A percentile compares a stretch with the other conserved stretches of the same genome.
Evolutionary conservation across 2,329 filamentous ascomycete species (phyloP).

Genomic region (Acrocalymma vagum): DNA sequence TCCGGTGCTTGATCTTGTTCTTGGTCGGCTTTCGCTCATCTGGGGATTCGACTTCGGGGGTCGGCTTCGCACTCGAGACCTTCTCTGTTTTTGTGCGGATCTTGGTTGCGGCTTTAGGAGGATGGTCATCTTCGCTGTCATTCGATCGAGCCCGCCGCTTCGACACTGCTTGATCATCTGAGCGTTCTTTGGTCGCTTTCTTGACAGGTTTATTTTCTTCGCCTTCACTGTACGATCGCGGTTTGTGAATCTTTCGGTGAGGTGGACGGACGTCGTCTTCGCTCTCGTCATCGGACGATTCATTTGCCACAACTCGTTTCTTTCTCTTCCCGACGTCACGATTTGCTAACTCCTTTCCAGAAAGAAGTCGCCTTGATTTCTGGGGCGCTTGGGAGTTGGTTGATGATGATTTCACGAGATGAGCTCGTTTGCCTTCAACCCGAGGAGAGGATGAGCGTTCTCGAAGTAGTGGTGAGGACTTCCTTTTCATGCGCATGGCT

Average conservation of each 20-base stretch:
- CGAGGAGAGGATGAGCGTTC: constrained; percentile 46
- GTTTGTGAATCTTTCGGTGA: constrained; percentile 38
- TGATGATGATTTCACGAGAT: constrained; percentile 30
- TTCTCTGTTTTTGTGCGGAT: constrained; percentile 36
- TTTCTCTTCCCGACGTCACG: constrained; percentile 41
- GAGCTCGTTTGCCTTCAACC: constrained; percentile 33
- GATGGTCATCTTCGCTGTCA: constrained; percentile 40
- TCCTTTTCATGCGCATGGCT: constrained; percentile 39
- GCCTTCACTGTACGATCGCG: constrained; percentile 44
- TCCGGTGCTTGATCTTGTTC: constrained; percentile 41
- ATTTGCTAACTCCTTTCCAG: constrained; percentile 46
- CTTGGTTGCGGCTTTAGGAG: constrained; percentile 31
- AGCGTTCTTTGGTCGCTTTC: constrained; percentile 37
- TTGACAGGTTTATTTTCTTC: constrained; percentile 44
- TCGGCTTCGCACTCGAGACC: constrained; percentile 36
- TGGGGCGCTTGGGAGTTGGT: constrained; percentile 30
- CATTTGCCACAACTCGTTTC: constrained; percentile 43
- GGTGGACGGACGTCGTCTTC: constrained; percentile 48
- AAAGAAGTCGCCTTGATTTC: constrained; percentile 45
- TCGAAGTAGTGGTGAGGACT: constrained; percentile 34
- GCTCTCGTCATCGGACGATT: constrained; percentile 44
- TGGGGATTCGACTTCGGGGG: constrained; percentile 43
- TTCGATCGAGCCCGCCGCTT: constrained; percentile 37
- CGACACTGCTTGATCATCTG: constrained; percentile 38
- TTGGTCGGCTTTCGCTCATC: constrained; percentile 43